Percentiles rank a stretch among this genome's conserved stretches.
These are phyloP conservation scores for Taphrina flavorubra DNA, from an alignment of 1,139 yeast genomes.

Conservation along the genomic window DNA sequence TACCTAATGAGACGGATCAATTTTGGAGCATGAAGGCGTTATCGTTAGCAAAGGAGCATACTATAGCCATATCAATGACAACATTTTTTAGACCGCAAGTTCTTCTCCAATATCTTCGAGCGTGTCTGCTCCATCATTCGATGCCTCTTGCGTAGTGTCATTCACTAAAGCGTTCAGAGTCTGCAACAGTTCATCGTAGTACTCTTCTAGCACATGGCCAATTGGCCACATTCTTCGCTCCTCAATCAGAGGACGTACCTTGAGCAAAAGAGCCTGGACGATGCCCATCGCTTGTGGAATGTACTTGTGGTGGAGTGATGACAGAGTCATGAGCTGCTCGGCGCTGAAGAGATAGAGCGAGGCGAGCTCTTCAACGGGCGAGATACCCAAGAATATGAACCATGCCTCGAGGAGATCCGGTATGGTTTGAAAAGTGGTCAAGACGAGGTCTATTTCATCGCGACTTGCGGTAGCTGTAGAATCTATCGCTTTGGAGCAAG, in stretches of 20 bases:
- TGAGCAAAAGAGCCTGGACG: constrained; percentile 19
- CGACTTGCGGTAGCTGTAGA: not conserved
- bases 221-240: constrained; percentile 30
- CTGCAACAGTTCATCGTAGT: constrained; percentile 20
- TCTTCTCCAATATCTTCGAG: not conserved
- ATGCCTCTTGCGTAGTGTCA: not conserved
- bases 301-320: constrained; percentile 23
- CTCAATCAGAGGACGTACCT: constrained; percentile 24
- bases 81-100: constrained; percentile 4
- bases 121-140: not conserved
- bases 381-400: not conserved
- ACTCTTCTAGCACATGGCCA: constrained; percentile 36
- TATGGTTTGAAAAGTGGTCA: not conserved
- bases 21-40: constrained; percentile 10
- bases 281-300: constrained; percentile 21
- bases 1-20: constrained; percentile 10
- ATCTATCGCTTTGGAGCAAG: constrained; percentile 10
- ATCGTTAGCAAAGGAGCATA: constrained; percentile 10
- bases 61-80: constrained; percentile 11
- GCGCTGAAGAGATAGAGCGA: constrained; percentile 7
- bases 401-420: constrained; percentile 12
- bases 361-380: constrained; percentile 20
- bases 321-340: constrained; percentile 28
- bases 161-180: constrained; percentile 29
- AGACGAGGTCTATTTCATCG: constrained; percentile 5